Percentiles rank a stretch among this genome's conserved stretches.
Conservation (phyloP, 75 land plant genomes). For the Cunninghamia lanceolata region DNA sequence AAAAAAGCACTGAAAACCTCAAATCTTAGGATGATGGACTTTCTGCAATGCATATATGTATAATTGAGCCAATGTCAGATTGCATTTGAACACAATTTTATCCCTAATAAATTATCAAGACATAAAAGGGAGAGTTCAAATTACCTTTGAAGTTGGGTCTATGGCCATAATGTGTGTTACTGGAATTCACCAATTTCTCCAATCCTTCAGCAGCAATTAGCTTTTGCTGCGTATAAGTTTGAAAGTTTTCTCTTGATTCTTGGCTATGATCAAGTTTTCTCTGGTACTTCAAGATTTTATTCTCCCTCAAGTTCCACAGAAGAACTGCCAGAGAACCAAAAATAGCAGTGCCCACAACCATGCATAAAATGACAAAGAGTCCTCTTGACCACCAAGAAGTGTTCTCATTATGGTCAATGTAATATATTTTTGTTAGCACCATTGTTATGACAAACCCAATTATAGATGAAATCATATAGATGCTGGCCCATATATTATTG, state of each 20-base stretch:
- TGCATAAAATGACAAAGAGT: slow-evolving; percentile 36
- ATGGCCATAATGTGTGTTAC: slow-evolving; percentile 49
- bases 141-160: slow-evolving; percentile 81
- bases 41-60: not conserved
- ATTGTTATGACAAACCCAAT: slow-evolving; percentile 41
- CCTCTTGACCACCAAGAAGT: slow-evolving; percentile 56
- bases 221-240: not conserved
- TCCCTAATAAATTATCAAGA: not conserved
- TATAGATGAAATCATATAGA: slow-evolving; percentile 37
- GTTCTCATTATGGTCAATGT: slow-evolving; percentile 30
- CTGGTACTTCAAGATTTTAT: slow-evolving; percentile 6
- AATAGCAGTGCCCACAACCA: slow-evolving; percentile 41
- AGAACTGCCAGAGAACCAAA: slow-evolving; percentile 54
- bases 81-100: not conserved
- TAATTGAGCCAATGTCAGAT: not conserved
- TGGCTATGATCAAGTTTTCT: not conserved
- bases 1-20: slow-evolving; percentile 1
- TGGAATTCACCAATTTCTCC: slow-evolving; percentile 28
- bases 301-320: slow-evolving; percentile 54
- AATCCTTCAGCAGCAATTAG: slow-evolving; percentile 17
- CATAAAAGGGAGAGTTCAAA: not conserved
- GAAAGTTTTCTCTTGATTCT: not conserved
- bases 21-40: not conserved
- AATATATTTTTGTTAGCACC: slow-evolving; percentile 33
- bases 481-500: slow-evolving; percentile 41